Conservation (phyloP, 192 early-diverging fungal genomes). For the Entophlyctis luteolus region DNA sequence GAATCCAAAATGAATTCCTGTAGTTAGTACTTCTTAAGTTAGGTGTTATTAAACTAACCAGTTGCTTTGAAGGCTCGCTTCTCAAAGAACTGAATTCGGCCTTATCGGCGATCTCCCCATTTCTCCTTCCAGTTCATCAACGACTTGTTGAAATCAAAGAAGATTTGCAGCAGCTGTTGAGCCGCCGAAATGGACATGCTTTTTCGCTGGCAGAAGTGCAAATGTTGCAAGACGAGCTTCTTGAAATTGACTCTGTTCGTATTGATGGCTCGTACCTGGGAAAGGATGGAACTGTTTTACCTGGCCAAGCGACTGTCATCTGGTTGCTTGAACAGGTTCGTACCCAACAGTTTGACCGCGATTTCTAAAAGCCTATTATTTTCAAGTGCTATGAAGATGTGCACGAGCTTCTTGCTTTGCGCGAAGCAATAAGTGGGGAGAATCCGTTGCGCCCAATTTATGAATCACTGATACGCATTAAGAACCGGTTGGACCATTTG, state of each 20-base stretch:
- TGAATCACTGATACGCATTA: conserved; percentile 53
- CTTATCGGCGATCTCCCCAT: conserved; percentile 61
- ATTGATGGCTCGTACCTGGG: conserved; percentile 78
- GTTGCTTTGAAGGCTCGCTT: neutral
- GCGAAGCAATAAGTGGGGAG: conserved; percentile 56
- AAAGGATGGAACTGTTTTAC: conserved; percentile 60
- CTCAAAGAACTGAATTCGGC: conserved; percentile 52
- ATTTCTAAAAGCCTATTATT: neutral
- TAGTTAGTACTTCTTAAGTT: neutral
- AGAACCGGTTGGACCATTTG: conserved; percentile 69
- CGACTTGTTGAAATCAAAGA: conserved; percentile 71
- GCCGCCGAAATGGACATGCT: conserved; percentile 21
- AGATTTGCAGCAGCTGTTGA: conserved; percentile 46
- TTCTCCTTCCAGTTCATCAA: conserved; percentile 68
- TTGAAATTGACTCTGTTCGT: conserved; percentile 72
- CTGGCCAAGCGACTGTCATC: conserved; percentile 81
- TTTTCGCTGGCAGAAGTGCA: conserved; percentile 42
- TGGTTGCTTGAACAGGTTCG: conserved; percentile 61
- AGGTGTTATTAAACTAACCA: neutral
- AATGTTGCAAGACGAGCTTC: conserved; percentile 45
- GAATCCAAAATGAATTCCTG: conserved; percentile 18
- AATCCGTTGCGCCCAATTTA: conserved; percentile 37
- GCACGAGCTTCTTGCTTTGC: conserved; percentile 74
- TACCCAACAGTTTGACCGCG: neutral
- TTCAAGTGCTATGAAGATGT: conserved; percentile 70